These are phyloP conservation scores for Ramaria rubella DNA, from an alignment of 768 basidiomycete species.

Conservation along the genomic window DNA sequence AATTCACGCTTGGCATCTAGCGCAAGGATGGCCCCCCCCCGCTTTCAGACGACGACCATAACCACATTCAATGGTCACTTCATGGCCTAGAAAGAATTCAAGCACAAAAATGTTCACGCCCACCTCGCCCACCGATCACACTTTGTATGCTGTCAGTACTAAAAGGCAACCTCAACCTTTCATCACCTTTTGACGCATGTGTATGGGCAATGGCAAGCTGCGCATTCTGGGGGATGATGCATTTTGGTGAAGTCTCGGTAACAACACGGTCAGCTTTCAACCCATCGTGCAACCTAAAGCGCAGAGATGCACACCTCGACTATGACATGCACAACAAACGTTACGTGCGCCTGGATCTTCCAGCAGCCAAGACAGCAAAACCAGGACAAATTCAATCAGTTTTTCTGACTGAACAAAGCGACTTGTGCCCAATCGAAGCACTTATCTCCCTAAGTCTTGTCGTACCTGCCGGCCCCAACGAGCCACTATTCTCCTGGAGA, in stretches of 20 bases:
- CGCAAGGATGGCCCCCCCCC: too few relatives aligned
- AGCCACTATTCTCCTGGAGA: conserved; percentile 33
- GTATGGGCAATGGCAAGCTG: too few relatives aligned
- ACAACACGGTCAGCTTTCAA: conserved; percentile 18
- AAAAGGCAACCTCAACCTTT: too few relatives aligned
- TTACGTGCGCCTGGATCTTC: conserved; percentile 28
- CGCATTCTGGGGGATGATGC: conserved; percentile 36
- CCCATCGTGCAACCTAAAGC: conserved; percentile 19
- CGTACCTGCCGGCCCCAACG: conserved; percentile 20
- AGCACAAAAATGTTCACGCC: conserved; percentile 9
- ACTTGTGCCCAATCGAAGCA: conserved; percentile 26
- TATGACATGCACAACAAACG: conserved; percentile 20
- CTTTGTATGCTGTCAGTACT: too few relatives aligned
- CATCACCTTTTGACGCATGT: too few relatives aligned
- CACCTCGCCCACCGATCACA: conserved; percentile 8
- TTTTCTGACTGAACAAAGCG: conserved; percentile 19
- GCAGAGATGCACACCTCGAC: conserved; percentile 17
- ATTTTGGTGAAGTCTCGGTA: conserved; percentile 33
- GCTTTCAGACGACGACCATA: conserved; percentile 15
- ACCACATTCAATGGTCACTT: conserved; percentile 25
- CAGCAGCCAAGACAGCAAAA: conserved; percentile 31
- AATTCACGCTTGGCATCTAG: too few relatives aligned
- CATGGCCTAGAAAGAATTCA: conserved; percentile 25
- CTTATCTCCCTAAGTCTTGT: conserved; percentile 25
- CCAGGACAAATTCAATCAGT: conserved; percentile 28